These are phyloP conservation scores for Kwoniella dejecticola DNA, from an alignment of 768 basidiomycete species.

Conservation along the genomic window DNA sequence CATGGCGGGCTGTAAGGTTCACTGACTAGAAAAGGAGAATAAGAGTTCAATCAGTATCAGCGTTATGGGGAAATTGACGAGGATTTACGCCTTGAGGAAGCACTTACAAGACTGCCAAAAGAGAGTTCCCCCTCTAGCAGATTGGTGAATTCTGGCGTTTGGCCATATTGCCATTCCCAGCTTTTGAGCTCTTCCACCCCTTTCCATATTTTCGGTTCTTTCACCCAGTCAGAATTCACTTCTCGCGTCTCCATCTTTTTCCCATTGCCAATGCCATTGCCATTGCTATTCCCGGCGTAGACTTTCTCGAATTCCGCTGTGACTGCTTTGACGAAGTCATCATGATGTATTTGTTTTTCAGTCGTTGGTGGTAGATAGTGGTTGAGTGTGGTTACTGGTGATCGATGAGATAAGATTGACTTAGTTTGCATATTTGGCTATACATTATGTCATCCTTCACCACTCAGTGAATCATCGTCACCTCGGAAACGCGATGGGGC, in stretches of 20 bases:
- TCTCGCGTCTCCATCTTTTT: constrained; percentile 48
- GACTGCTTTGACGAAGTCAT: constrained; percentile 70
- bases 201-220: constrained; percentile 62
- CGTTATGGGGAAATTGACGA: too few relatives aligned
- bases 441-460: too few relatives aligned
- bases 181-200: constrained; percentile 76
- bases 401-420: constrained; percentile 86
- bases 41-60: too few relatives aligned
- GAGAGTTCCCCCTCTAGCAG: constrained; percentile 56
- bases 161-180: constrained; percentile 92
- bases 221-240: constrained; percentile 60
- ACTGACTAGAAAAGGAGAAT: constrained; percentile 24
- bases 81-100: not conserved
- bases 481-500: too few relatives aligned
- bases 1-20: constrained; percentile 44
- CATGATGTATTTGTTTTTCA: constrained; percentile 65
- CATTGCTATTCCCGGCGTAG: too few relatives aligned
- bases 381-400: constrained; percentile 80
- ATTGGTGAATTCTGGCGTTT: constrained; percentile 90
- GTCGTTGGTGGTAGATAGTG: constrained; percentile 50
- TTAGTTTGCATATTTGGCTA: constrained; percentile 79
- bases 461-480: too few relatives aligned
- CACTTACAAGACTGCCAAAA: constrained; percentile 59
- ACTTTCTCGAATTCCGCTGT: constrained; percentile 64
- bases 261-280: too few relatives aligned